phyloP scores from a whole-genome alignment of 2,329 filamentous ascomycete species.

The Geoglossum cookeanum region DNA sequence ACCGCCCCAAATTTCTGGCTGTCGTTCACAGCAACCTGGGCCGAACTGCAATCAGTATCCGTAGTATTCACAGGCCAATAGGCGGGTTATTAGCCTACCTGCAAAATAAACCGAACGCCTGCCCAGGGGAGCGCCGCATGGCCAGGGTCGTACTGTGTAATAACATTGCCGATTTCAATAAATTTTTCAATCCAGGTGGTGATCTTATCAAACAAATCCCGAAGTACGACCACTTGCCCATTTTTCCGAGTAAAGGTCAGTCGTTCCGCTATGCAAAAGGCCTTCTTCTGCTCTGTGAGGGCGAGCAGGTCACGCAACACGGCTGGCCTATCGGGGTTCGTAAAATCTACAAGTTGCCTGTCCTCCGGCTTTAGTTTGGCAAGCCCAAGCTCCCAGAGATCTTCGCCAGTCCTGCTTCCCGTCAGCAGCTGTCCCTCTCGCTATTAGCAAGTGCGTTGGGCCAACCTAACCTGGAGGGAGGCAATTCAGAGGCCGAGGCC shows the following conservation, averaged over 20 bases:
- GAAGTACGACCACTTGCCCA: constrained; percentile 9
- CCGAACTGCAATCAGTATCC: not conserved
- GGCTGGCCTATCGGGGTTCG: not conserved
- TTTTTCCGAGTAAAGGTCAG: not conserved
- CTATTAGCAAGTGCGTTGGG: no score
- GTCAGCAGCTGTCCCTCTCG: no score
- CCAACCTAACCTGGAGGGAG: no score
- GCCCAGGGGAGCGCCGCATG: constrained; percentile 18
- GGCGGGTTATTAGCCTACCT: constrained; percentile 7
- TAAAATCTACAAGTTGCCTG: not conserved
- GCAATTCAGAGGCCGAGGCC: no score
- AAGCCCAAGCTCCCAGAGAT: not conserved
- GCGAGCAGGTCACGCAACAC: not conserved
- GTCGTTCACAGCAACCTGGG: not conserved
- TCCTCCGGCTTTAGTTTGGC: not conserved
- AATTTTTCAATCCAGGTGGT: constrained; percentile 14
- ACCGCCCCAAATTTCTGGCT: not conserved
- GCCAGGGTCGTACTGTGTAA: constrained; percentile 13
- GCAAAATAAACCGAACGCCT: constrained; percentile 14
- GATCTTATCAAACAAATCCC: constrained; percentile 14
- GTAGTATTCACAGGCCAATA: not conserved
- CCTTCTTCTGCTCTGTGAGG: not conserved
- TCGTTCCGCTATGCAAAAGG: not conserved
- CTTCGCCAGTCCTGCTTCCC: no score
- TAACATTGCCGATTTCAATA: constrained; percentile 13